A percentile compares a stretch with the other conserved stretches of the same genome.
These are phyloP conservation scores for Mesembryanthemum crystallinum DNA, from an alignment of 148 eudicot genomes.

Conservation along the genomic window DNA sequence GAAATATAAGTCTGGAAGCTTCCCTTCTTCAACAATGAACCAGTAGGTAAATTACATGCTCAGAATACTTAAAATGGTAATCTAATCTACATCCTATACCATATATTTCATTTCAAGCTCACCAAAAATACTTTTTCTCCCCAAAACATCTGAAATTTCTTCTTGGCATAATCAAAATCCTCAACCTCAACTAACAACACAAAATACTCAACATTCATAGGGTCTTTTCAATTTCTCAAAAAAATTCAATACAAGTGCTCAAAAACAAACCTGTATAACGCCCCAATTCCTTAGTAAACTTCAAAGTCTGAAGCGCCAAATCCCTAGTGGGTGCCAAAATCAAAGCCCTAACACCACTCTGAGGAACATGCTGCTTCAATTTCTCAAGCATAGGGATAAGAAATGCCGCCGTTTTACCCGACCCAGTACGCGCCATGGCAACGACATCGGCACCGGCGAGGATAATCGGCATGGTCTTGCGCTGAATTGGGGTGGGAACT, in stretches of 20 bases:
- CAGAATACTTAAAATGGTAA: no score
- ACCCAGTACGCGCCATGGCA: slow-evolving; percentile 97
- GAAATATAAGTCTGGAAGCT: neutral
- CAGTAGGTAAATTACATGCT: no score
- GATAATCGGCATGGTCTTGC: slow-evolving; percentile 89
- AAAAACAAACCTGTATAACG: slow-evolving; percentile 55
- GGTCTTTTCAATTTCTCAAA: neutral
- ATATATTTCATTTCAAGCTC: no score
- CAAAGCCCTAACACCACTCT: slow-evolving; percentile 77
- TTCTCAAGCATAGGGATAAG: slow-evolving; percentile 87
- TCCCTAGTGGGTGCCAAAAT: slow-evolving; percentile 83
- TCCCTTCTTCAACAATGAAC: no score
- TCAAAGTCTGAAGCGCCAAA: slow-evolving; percentile 87
- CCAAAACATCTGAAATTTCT: no score
- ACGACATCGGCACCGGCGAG: slow-evolving; percentile 80
- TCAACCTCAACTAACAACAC: no score
- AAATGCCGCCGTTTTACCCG: slow-evolving; percentile 97
- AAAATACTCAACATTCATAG: neutral
- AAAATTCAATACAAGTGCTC: neutral
- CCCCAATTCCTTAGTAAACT: slow-evolving; percentile 73
- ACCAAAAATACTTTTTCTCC: no score
- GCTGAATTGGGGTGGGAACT: slow-evolving; percentile 93
- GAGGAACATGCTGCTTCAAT: slow-evolving; percentile 67
- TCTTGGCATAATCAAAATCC: no score
- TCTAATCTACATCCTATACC: no score